These are phyloP conservation scores for Penicillium sp. DNA, from an alignment of 2,329 filamentous ascomycete genomes.

Conservation along the genomic window DNA sequence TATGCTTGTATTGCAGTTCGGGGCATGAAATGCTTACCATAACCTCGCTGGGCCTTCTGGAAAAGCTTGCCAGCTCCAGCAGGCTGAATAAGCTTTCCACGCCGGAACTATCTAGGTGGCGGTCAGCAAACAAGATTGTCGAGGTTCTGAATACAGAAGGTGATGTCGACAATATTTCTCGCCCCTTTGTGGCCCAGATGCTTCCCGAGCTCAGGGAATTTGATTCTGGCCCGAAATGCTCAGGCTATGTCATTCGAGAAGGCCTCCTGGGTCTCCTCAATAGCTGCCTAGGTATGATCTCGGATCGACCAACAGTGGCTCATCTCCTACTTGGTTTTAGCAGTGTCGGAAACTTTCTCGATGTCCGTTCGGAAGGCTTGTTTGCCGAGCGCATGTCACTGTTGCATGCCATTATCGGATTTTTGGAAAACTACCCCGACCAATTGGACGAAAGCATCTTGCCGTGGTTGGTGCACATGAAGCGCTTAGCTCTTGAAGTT, in stretches of 20 bases:
- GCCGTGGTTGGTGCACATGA: slow-evolving; percentile 72
- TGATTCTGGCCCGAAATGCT: slow-evolving; percentile 70
- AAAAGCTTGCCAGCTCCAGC: slow-evolving; percentile 82
- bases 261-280: slow-evolving; percentile 86
- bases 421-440: slow-evolving; percentile 73
- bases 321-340: slow-evolving; percentile 89
- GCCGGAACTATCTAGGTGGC: slow-evolving; percentile 64
- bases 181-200: slow-evolving; percentile 73
- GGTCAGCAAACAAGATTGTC: slow-evolving; percentile 80
- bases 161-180: slow-evolving; percentile 78
- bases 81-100: slow-evolving; percentile 76
- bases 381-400: slow-evolving; percentile 76
- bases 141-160: slow-evolving; percentile 84
- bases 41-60: slow-evolving; percentile 78
- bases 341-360: slow-evolving; percentile 73
- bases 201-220: slow-evolving; percentile 69
- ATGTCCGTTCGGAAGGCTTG: slow-evolving; percentile 68
- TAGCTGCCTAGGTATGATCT: slow-evolving; percentile 74
- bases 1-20: slow-evolving; percentile 85
- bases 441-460: slow-evolving; percentile 64
- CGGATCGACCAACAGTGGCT: slow-evolving; percentile 81
- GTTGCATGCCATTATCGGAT: slow-evolving; percentile 78
- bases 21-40: slow-evolving; percentile 81
- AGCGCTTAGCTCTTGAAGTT: slow-evolving; percentile 72
- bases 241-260: slow-evolving; percentile 80